These are phyloP conservation scores for Geosiphon pyriformis DNA, from an alignment of 192 early-diverging fungal species.

Conservation along the genomic window DNA sequence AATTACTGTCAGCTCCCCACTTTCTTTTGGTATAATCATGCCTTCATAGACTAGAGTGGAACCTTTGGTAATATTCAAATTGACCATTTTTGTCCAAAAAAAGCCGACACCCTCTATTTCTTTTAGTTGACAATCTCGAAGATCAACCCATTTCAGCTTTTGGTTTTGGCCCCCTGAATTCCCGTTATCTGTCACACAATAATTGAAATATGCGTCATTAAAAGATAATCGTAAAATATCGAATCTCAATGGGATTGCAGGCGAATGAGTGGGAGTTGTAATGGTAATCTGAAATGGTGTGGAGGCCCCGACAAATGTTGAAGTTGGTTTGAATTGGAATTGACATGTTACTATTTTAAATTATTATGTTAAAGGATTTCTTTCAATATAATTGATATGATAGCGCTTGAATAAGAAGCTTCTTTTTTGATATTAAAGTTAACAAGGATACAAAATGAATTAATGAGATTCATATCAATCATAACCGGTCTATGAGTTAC, in stretches of 20 bases:
- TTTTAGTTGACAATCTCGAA: conserved; percentile 23
- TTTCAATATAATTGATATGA: no score
- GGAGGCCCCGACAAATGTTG: conserved; percentile 51
- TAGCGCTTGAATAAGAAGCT: no score
- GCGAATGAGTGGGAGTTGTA: conserved; percentile 32
- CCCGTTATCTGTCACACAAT: conserved; percentile 39
- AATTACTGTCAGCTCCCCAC: conserved; percentile 59
- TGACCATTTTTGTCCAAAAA: conserved; percentile 35
- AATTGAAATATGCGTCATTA: conserved; percentile 53
- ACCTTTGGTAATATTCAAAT: conserved; percentile 46
- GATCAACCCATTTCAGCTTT: conserved; percentile 29
- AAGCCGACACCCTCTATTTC: conserved; percentile 10
- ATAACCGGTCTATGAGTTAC: neutral
- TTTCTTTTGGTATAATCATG: conserved; percentile 42
- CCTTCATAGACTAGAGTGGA: conserved; percentile 57
- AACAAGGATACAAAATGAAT: conserved; percentile 15
- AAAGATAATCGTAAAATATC: conserved; percentile 50
- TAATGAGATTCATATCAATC: conserved; percentile 20
- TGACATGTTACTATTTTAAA: conserved; percentile 35
- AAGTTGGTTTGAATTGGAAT: conserved; percentile 40
- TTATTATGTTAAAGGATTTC: no score
- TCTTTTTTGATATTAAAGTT: no score
- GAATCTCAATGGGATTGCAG: conserved; percentile 45
- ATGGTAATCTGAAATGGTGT: conserved; percentile 59
- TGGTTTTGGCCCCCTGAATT: conserved; percentile 25